A percentile compares a stretch with the other conserved stretches of the same genome.
Evolutionary conservation across 2,329 filamentous ascomycete species (phyloP).

Genomic region (Exophiala lecanii-corni): DNA sequence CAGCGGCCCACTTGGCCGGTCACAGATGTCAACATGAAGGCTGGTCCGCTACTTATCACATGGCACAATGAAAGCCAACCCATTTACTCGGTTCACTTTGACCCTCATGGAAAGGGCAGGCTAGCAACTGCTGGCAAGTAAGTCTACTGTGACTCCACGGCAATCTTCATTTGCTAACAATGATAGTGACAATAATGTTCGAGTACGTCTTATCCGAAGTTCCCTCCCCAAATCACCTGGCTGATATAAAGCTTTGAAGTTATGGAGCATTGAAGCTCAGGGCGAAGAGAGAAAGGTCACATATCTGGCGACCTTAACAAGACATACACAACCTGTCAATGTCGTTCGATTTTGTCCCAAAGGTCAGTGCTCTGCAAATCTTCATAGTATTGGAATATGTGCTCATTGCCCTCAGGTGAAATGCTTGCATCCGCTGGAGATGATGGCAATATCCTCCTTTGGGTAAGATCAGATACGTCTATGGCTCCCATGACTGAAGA

Average conservation of each 20-base stretch:
- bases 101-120: slow-evolving; percentile 83
- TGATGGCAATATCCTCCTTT: slow-evolving; percentile 93
- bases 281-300: slow-evolving; percentile 85
- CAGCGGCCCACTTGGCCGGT: slow-evolving; percentile 16
- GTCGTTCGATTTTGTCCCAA: slow-evolving; percentile 94
- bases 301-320: slow-evolving; percentile 84
- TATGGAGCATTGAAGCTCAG: slow-evolving; percentile 85
- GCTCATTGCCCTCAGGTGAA: slow-evolving; percentile 60
- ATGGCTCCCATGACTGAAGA: slow-evolving; percentile 73
- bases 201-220: slow-evolving; percentile 54
- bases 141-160: slow-evolving; percentile 22
- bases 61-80: slow-evolving; percentile 98
- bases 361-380: slow-evolving; percentile 53
- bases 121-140: slow-evolving; percentile 85
- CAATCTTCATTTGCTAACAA: slow-evolving; percentile 11
- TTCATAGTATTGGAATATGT: slow-evolving; percentile 1
- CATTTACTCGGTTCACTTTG: slow-evolving; percentile 96
- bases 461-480: slow-evolving; percentile 79
- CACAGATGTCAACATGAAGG: slow-evolving; percentile 66
- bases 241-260: slow-evolving; percentile 48
- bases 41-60: slow-evolving; percentile 90
- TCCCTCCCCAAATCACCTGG: slow-evolving; percentile 20
- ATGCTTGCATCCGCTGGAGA: slow-evolving; percentile 91
- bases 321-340: slow-evolving; percentile 96
- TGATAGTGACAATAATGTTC: slow-evolving; percentile 77